phyloP scores from a whole-genome alignment of 495 filamentous ascomycete species.

The Penicillium tannophilum region DNA sequence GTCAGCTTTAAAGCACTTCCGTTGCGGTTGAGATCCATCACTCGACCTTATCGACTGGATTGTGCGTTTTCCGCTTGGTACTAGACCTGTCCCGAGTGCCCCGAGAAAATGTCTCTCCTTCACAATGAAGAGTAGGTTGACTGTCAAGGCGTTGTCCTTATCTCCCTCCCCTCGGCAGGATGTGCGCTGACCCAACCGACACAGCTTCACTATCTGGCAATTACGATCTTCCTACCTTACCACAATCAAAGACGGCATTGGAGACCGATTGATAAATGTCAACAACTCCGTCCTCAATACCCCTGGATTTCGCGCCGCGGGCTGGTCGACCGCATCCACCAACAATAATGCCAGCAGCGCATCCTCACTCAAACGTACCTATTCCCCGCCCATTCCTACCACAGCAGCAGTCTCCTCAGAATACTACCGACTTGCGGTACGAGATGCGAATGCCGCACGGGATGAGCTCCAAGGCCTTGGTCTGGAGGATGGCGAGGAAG shows the following conservation, averaged over 20 bases:
- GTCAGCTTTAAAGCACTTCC: conserved; percentile 7
- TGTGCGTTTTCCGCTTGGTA: conserved; percentile 2
- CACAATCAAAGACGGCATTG: conserved; percentile 90
- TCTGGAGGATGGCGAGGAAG: conserved; percentile 70
- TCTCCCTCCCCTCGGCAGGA: neutral
- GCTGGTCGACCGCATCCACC: conserved; percentile 76
- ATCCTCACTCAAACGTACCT: conserved; percentile 82
- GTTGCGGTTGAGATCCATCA: conserved; percentile 5
- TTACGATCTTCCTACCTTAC: conserved; percentile 89
- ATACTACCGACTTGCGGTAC: conserved; percentile 62
- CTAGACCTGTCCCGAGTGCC: neutral
- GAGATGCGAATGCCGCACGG: conserved; percentile 36
- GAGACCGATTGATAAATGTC: conserved; percentile 90
- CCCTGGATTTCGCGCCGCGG: conserved; percentile 92
- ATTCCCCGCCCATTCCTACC: conserved; percentile 95
- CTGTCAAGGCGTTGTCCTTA: conserved; percentile 3
- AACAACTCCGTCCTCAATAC: conserved; percentile 89
- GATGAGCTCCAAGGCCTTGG: conserved; percentile 40
- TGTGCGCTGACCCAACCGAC: conserved; percentile 21
- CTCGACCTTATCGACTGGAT: conserved; percentile 9
- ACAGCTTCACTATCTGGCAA: conserved; percentile 89
- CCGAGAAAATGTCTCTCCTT: conserved; percentile 77
- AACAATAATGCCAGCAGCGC: conserved; percentile 37
- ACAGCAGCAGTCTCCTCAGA: conserved; percentile 71
- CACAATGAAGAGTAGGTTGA: conserved; percentile 90